A percentile compares a stretch with the other conserved stretches of the same genome.
Evolutionary conservation across 2,329 filamentous ascomycete genomes (phyloP).

Genomic region (Epichloe sylvatica): DNA sequence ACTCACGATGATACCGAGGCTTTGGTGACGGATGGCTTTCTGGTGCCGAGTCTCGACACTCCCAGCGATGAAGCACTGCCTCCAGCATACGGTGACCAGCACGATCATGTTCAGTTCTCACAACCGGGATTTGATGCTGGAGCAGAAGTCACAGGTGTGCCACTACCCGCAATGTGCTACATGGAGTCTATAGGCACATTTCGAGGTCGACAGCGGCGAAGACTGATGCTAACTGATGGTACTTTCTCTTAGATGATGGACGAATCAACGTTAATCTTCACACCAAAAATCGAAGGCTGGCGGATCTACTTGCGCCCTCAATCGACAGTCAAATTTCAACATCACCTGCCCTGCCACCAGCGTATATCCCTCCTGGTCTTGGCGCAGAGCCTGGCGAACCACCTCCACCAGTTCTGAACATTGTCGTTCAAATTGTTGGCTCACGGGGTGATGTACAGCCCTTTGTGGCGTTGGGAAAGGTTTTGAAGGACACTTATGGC

Average conservation of each 20-base stretch:
- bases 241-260: slow-evolving; percentile 45
- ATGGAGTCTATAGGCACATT: neutral
- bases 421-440: slow-evolving; percentile 63
- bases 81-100: slow-evolving; percentile 45
- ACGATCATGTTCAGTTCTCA: slow-evolving; percentile 43
- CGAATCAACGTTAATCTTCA: slow-evolving; percentile 70
- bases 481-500: slow-evolving; percentile 48
- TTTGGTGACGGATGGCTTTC: slow-evolving; percentile 25
- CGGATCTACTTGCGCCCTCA: slow-evolving; percentile 52
- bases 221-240: neutral
- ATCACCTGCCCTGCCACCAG: slow-evolving; percentile 40
- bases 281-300: slow-evolving; percentile 51
- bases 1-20: slow-evolving; percentile 15
- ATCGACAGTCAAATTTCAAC: slow-evolving; percentile 43
- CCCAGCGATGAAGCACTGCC: slow-evolving; percentile 26
- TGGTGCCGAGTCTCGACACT: slow-evolving; percentile 27
- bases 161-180: neutral
- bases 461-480: slow-evolving; percentile 55
- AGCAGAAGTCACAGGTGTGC: slow-evolving; percentile 40
- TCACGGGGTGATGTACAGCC: slow-evolving; percentile 65
- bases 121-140: slow-evolving; percentile 50
- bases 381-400: slow-evolving; percentile 47
- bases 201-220: too few species aligned
- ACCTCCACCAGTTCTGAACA: slow-evolving; percentile 46
- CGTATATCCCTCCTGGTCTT: slow-evolving; percentile 60